These are phyloP conservation scores for Kwoniella dejecticola DNA, from an alignment of 768 basidiomycete species.

Conservation along the genomic window DNA sequence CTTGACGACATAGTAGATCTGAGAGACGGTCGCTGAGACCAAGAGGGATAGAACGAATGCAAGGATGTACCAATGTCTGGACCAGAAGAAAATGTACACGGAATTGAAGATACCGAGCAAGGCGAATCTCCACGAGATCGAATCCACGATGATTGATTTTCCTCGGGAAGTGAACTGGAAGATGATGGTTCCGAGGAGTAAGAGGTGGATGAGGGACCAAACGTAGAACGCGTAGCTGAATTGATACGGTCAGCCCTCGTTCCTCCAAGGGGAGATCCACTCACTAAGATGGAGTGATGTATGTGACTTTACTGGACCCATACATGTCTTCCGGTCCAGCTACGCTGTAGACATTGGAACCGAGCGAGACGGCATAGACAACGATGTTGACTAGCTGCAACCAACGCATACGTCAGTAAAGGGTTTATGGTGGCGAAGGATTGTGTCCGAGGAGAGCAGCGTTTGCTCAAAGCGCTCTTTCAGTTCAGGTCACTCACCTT, in stretches of 20 bases:
- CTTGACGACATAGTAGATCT: slow-evolving; percentile 94
- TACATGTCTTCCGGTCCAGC: slow-evolving; percentile 65
- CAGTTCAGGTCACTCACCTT: slow-evolving; percentile 67
- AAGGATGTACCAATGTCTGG: slow-evolving; percentile 66
- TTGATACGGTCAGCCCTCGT: neutral
- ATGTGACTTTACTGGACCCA: slow-evolving; percentile 61
- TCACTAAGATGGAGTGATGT: slow-evolving; percentile 81
- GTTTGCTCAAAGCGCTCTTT: too few relatives aligned
- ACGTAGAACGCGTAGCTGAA: slow-evolving; percentile 28
- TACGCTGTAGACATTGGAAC: slow-evolving; percentile 76
- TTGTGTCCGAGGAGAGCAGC: neutral
- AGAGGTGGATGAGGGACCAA: slow-evolving; percentile 83
- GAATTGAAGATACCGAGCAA: slow-evolving; percentile 83
- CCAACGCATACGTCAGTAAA: neutral
- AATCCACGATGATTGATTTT: slow-evolving; percentile 78
- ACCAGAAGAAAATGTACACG: slow-evolving; percentile 86
- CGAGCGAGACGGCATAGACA: slow-evolving; percentile 82
- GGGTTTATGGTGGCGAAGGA: slow-evolving; percentile 6
- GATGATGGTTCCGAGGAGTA: slow-evolving; percentile 86
- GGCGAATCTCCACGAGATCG: slow-evolving; percentile 87
- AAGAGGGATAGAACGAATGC: slow-evolving; percentile 87
- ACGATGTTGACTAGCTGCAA: slow-evolving; percentile 68
- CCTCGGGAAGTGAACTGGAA: slow-evolving; percentile 60
- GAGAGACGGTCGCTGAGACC: slow-evolving; percentile 76
- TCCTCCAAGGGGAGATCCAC: neutral